Evolutionary conservation across 345 rosid species (phyloP).

Genomic region (Ailanthus altissimus): DNA sequence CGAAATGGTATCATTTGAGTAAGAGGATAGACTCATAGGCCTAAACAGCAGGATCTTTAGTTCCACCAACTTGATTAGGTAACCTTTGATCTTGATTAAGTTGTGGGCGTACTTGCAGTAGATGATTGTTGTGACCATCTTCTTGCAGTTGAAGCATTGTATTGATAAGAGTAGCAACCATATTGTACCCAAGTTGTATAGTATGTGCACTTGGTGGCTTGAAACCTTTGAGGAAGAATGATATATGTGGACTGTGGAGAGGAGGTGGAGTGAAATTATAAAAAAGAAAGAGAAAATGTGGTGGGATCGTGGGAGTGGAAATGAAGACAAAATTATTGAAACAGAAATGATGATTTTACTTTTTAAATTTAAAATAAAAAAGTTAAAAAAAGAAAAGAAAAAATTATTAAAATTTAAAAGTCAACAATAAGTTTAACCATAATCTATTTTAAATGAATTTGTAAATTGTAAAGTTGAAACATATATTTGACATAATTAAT

Average conservation of each 20-base stretch:
- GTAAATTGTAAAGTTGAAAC: too few species aligned
- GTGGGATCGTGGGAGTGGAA: too few species aligned
- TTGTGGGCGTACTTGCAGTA: constrained; percentile 76
- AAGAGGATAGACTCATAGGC: constrained; percentile 70
- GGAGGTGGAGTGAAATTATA: background rate
- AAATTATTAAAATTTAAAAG: too few species aligned
- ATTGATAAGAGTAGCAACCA: constrained; percentile 44
- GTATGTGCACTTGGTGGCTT: background rate
- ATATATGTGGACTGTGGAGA: too few species aligned
- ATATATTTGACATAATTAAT: too few species aligned
- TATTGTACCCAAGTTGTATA: background rate
- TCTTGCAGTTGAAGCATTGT: constrained; percentile 88
- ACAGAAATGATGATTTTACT: too few species aligned
- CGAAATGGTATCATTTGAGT: constrained; percentile 73
- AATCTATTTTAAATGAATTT: too few species aligned
- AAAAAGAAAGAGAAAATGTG: too few species aligned
- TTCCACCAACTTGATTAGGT: constrained; percentile 72
- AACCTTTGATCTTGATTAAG: constrained; percentile 74
- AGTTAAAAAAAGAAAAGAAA: too few species aligned
- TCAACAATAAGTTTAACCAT: too few species aligned
- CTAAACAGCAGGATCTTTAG: constrained; percentile 87
- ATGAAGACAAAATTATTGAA: too few species aligned
- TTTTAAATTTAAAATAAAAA: too few species aligned
- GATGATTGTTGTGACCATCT: constrained; percentile 78
- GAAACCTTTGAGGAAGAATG: background rate